Evolutionary conservation across 176 grass and related monocot genomes (phyloP), one percentile per base, ranked within the genome.

Genomic region (Oryza meyeriana): DNA sequence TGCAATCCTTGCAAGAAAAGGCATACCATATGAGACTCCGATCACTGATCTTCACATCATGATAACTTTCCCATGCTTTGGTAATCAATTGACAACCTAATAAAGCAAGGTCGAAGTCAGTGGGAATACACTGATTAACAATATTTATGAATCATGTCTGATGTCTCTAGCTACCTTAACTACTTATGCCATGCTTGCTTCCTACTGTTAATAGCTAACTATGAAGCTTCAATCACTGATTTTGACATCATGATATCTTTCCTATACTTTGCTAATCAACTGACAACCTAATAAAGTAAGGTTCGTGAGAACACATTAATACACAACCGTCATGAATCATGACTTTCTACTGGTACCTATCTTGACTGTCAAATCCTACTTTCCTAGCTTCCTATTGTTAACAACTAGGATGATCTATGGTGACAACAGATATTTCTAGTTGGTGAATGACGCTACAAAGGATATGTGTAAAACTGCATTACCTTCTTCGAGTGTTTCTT

Each of bases 401-500:
- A 63, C 64, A 45, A 20, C 44, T 42, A 7, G 45, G 26, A n/a
- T 57, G n/a, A 5, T 69, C 29, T 80, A 61, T 6, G 52, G 31
- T 61, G 31, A 73, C 20, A 79, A 41, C 18, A 64, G 34, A 58
- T 17, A 50, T 35, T 81, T 27, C 2, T 66, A 38, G 18, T 75
- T 66, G 24, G 3, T 16, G 39, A 16, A 13, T 6, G 34, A 61
- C 29, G 69, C 7, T 61, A 81, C 1, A 42, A 30, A 32, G 33
- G 12, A 61, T 39, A 74, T 27, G 26, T 18, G 47, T 34, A 72
- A 42, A 69, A 94, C 93, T 25, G 47, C 10, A 72, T 34, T 77
- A 94, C 93, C 93, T 92, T 95, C 93, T 45, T 89, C 89, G 38
- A 95, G 70, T 79, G 93, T 95, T 88, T 95, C 90, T 77, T 95